These are phyloP conservation scores for Neoscytalidium dimidiatum DNA, from an alignment of 2,329 filamentous ascomycete genomes.

Conservation along the genomic window DNA sequence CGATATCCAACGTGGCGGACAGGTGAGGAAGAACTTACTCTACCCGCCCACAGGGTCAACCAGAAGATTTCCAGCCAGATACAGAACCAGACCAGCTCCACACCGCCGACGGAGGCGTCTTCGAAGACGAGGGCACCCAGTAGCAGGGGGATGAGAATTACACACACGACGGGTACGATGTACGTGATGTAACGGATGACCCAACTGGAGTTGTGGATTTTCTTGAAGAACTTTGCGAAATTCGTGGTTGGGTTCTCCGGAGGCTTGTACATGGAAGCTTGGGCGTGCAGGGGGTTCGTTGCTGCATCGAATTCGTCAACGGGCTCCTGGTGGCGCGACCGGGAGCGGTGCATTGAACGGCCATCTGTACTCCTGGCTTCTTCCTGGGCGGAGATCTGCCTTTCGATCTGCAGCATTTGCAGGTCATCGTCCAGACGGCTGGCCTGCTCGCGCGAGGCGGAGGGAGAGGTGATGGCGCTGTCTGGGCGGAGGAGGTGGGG, in stretches of 20 bases:
- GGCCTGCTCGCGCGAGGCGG: conserved; percentile 60
- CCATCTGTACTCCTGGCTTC: conserved; percentile 37
- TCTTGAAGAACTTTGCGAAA: conserved; percentile 66
- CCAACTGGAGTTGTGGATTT: conserved; percentile 65
- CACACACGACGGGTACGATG: conserved; percentile 63
- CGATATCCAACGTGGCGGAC: neutral
- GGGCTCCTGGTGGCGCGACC: conserved; percentile 57
- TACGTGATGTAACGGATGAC: conserved; percentile 72
- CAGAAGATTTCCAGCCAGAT: conserved; percentile 95
- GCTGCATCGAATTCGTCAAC: conserved; percentile 68
- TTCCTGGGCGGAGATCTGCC: conserved; percentile 53
- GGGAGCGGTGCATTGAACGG: conserved; percentile 52
- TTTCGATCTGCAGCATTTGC: conserved; percentile 65
- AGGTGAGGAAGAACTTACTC: conserved; percentile 37
- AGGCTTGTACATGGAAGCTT: conserved; percentile 64
- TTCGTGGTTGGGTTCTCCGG: conserved; percentile 63
- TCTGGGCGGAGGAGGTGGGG: conserved; percentile 45
- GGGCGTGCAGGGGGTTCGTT: conserved; percentile 70
- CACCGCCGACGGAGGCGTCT: conserved; percentile 69
- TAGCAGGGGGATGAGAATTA: conserved; percentile 69
- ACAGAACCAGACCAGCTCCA: conserved; percentile 84
- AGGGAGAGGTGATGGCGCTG: conserved; percentile 48
- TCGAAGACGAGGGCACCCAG: conserved; percentile 63
- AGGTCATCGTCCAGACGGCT: conserved; percentile 67
- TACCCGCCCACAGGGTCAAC: conserved; percentile 82